These are phyloP conservation scores for Kalanchoe fedtschenkoi DNA, from an alignment of 164 flowering plant genomes.

Conservation along the genomic window DNA sequence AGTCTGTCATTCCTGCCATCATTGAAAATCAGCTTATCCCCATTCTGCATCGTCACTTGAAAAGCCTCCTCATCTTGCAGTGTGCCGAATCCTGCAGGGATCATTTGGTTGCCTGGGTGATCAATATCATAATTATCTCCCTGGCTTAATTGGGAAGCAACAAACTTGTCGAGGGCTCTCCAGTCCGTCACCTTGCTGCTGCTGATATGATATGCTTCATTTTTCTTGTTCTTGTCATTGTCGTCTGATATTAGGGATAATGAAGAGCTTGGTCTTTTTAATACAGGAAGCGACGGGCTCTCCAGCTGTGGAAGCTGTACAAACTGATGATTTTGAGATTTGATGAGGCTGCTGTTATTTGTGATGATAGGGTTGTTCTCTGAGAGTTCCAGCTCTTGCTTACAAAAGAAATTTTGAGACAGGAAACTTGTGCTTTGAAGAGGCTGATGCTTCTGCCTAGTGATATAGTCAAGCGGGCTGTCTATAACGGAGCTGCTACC, in stretches of 20 bases:
- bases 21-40: slow-evolving; percentile 46
- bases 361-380: slow-evolving; percentile 16
- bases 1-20: slow-evolving; percentile 14
- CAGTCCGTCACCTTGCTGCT: slow-evolving; percentile 55
- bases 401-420: slow-evolving; percentile 34
- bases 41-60: slow-evolving; percentile 16
- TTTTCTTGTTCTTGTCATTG: slow-evolving; percentile 15
- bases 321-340: slow-evolving; percentile 26
- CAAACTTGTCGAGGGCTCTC: slow-evolving; percentile 89
- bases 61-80: slow-evolving; percentile 23
- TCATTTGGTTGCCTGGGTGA: not conserved
- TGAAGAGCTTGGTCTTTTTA: slow-evolving; percentile 43
- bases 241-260: slow-evolving; percentile 26
- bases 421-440: slow-evolving; percentile 6
- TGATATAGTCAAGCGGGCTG: slow-evolving; percentile 27
- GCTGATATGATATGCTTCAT: not conserved
- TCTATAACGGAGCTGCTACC: slow-evolving; percentile 40
- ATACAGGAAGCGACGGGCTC: slow-evolving; percentile 58
- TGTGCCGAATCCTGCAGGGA: not conserved
- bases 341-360: slow-evolving; percentile 17
- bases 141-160: slow-evolving; percentile 91
- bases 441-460: slow-evolving; percentile 22
- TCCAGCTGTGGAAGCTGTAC: slow-evolving; percentile 83
- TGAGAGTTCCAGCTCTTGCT: slow-evolving; percentile 54
- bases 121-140: slow-evolving; percentile 29